A percentile compares a stretch with the other conserved stretches of the same genome.
Conservation (phyloP, 805 yeast species). For the Pichia deserticola region DNA sequence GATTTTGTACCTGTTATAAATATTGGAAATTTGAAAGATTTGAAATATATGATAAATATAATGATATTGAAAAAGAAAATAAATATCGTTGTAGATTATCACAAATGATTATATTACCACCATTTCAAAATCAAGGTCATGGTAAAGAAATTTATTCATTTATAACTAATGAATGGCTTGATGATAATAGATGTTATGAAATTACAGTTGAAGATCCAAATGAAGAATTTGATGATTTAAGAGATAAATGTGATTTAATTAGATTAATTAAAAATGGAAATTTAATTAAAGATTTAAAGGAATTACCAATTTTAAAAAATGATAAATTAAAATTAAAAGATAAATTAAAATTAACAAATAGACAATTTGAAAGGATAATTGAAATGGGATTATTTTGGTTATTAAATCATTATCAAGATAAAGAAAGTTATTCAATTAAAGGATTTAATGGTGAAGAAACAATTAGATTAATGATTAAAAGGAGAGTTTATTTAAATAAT, state of each 20-base stretch:
- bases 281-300: conserved; percentile 24
- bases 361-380: conserved; percentile 69
- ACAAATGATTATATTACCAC: conserved; percentile 81
- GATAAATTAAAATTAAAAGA: conserved; percentile 34
- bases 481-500: conserved; percentile 70
- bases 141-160: conserved; percentile 62
- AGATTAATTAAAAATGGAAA: conserved; percentile 31
- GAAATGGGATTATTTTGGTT: conserved; percentile 63
- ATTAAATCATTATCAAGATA: conserved; percentile 12
- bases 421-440: conserved; percentile 12
- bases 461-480: conserved; percentile 59
- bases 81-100: conserved; percentile 66
- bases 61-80: conserved; percentile 21
- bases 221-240: conserved; percentile 82
- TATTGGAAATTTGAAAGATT: conserved; percentile 70
- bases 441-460: conserved; percentile 26
- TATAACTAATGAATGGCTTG: conserved; percentile 48
- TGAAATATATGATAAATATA: conserved; percentile 32
- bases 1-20: conserved; percentile 77
- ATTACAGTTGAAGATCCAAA: conserved; percentile 92
- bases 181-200: conserved; percentile 49
- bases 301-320: conserved; percentile 14
- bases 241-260: conserved; percentile 74
- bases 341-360: conserved; percentile 39
- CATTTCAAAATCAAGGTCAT: conserved; percentile 64